Conservation (phyloP, 2,329 filamentous ascomycete genomes). For the Fusarium newnesense region DNA sequence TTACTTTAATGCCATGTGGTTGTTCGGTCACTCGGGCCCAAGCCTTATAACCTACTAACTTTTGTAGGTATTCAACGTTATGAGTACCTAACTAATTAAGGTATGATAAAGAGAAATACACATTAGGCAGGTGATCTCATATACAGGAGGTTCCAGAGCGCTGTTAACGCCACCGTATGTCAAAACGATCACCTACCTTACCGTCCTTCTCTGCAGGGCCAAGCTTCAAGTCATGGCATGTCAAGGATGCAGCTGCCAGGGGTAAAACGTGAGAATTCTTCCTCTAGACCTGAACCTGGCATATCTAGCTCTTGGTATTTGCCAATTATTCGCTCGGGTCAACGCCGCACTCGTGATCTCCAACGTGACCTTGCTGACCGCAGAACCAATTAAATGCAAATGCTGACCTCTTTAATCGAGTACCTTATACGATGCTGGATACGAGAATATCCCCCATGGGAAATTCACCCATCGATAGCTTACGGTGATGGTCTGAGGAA, state of each 20-base stretch:
- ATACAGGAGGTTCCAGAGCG: constrained; percentile 8
- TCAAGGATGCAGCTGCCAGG: constrained; percentile 15
- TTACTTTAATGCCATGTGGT: not conserved
- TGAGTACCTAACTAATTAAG: not conserved
- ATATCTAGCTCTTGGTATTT: constrained; percentile 2
- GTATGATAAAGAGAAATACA: constrained; percentile 3
- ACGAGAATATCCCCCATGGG: not conserved
- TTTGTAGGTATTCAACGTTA: not conserved
- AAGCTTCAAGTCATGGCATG: not conserved
- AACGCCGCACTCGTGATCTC: not conserved
- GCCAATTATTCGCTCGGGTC: constrained; percentile 12
- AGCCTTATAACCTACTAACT: not conserved
- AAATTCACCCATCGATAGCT: not conserved
- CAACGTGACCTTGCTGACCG: not conserved
- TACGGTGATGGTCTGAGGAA: not conserved
- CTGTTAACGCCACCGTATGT: constrained; percentile 18
- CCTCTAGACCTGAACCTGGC: not conserved
- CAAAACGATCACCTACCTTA: constrained; percentile 7
- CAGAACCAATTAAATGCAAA: not conserved
- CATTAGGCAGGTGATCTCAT: constrained; percentile 24
- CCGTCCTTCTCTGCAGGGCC: not conserved
- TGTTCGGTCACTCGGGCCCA: not conserved
- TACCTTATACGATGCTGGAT: not conserved
- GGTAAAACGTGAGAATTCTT: constrained; percentile 10
- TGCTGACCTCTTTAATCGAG: not conserved